Base-by-base conservation (phyloP, 2,329 filamentous ascomycete genomes). In the Scolecobasidium constrictum region DNA sequence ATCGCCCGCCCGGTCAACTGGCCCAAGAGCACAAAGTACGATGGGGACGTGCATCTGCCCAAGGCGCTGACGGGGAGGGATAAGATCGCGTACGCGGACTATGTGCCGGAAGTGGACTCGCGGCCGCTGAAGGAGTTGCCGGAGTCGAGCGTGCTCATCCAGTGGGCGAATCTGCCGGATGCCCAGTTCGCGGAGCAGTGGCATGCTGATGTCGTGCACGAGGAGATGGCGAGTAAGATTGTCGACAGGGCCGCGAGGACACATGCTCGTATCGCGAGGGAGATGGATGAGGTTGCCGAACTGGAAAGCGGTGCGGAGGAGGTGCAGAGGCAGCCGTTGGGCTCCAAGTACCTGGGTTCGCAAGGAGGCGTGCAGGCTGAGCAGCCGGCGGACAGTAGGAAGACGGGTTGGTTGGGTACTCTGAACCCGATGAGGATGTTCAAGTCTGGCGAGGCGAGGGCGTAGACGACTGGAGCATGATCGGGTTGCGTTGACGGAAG, bases 81-180 rank as follows among this genome's bases (percentile, higher is more conserved):
- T 46, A 49, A 35, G 39, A 54, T 9, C 51, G 44, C 21, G 38
- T 9, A 4, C 11, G 16, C 3, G 15, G 5, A 23, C 15, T 3
- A n/a, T 21, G 11, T 11, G 40, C 7, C 40, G 33, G 3, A 21
- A 33, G 15, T 13, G 18, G 7, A 38, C 23, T 4, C 18, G 26
- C 17, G 20, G 52, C 53, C 49, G 18, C 47, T 45, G 11, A n/a
- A 36, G 31, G 48, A 9, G 15, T 15, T 40, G 12, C 52, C 53
- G 9, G 49, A 56, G 4, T 44, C 55, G 3, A 52, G 49, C 21
- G 49, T 62, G 3, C 46, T 42, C 12, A 50, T 63, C 18, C 46
- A 50, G 18, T 63, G 61, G 61, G 52, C 53, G 4, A 54, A 63
- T 35, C 41, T 59, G 11, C 44, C 50, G 17, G 59, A 63, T 41